Conservation (phyloP, 176 grass and related monocot genomes). For the Carex kokanica region DNA sequence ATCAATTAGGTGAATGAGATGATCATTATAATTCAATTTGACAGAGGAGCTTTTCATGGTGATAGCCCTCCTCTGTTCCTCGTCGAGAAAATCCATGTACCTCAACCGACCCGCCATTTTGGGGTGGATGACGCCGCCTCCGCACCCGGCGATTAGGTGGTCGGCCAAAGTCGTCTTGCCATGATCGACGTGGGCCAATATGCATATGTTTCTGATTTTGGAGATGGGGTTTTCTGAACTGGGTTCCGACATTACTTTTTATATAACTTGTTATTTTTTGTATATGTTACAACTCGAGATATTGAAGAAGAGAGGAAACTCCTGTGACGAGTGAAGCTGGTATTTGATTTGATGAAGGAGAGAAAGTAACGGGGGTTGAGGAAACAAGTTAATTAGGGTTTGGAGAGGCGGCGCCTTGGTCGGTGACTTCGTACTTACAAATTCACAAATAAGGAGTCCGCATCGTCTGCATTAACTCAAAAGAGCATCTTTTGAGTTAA, state of each 20-base stretch:
- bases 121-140: slow-evolving; percentile 60
- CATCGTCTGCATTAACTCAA: too few relatives aligned
- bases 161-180: slow-evolving; percentile 91
- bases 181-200: slow-evolving; percentile 90
- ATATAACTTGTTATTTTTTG: not conserved
- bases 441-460: too few relatives aligned
- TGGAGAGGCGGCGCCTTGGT: not conserved
- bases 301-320: not conserved
- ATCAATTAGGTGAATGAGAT: slow-evolving; percentile 85
- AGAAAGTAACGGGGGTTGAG: not conserved
- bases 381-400: not conserved
- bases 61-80: slow-evolving; percentile 82
- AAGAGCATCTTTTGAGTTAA: too few relatives aligned
- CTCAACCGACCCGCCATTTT: slow-evolving; percentile 66
- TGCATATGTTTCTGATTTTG: slow-evolving; percentile 84
- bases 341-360: not conserved
- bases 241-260: slow-evolving; percentile 21
- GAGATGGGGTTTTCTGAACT: slow-evolving; percentile 8
- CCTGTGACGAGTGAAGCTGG: not conserved
- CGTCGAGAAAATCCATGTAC: slow-evolving; percentile 84
- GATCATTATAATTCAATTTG: slow-evolving; percentile 31
- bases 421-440: not conserved
- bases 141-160: slow-evolving; percentile 74
- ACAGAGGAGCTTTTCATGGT: slow-evolving; percentile 91
- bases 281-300: not conserved